Evolutionary conservation across 1,284 basidiomycete genomes (phyloP), one percentile per base, ranked within the genome.

Genomic region (Rhodotorula sp.): DNA sequence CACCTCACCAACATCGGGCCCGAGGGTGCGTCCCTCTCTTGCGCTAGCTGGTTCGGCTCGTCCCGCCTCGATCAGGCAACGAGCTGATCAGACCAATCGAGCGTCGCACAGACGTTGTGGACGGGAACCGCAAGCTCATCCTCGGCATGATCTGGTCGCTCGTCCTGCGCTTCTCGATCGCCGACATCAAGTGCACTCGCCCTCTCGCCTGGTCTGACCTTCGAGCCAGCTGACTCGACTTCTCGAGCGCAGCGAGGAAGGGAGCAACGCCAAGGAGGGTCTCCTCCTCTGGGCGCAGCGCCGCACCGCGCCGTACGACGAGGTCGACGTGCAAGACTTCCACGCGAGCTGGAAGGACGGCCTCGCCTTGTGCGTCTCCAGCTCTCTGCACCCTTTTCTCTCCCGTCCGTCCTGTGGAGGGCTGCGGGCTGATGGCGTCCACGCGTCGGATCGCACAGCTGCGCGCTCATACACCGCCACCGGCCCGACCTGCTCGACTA

Each of bases 61-160:
- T 7, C 12, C 13, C 45, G 16, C 25, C 13, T 25, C 45, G 23
- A 3, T 2, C 4, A 4, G n/a, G 34, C n/a, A n/a, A n/a, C n/a
- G n/a, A n/a, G n/a, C n/a, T n/a, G n/a, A n/a, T n/a, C n/a, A n/a
- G n/a, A n/a, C n/a, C n/a, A n/a, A n/a, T n/a, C n/a, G n/a, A n/a
- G n/a, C n/a, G 34, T 34, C 5, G 34, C 34, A 64, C 78, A 93
- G 95, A 99, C 81, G 97, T 98, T 80, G 94, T 98, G 71, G 96
- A 99, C 81, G 95, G 95, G 44, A 97, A 97, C 81, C 83, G 96
- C 73, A 99, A 99, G 82, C 90, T 99, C 68, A 97, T 97, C 65
- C 87, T 99, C 23, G 96, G 96, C 49, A 95, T 98, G 92, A 98
- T 99, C 78, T 99, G 96, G 96, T 97, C 93, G 0, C 86, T 99